These are phyloP conservation scores for Malassezia japonica DNA, from an alignment of 1,284 basidiomycete genomes.

Conservation along the genomic window DNA sequence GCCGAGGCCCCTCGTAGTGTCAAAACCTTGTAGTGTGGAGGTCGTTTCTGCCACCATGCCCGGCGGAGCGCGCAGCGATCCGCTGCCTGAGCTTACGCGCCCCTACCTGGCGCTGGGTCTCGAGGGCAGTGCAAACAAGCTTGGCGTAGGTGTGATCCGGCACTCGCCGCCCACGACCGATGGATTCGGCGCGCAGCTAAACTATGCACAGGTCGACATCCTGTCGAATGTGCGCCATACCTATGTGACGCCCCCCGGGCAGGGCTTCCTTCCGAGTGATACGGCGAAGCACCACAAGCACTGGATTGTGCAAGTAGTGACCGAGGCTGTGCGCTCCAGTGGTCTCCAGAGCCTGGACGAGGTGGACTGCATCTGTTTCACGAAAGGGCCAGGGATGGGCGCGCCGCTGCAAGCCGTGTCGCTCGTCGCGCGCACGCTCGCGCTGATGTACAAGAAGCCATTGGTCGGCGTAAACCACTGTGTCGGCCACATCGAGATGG, in stretches of 20 bases:
- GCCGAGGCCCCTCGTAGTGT: slow-evolving; percentile 9
- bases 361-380: slow-evolving; percentile 90
- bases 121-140: slow-evolving; percentile 68
- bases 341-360: slow-evolving; percentile 60
- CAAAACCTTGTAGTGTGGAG: slow-evolving; percentile 10
- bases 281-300: slow-evolving; percentile 91
- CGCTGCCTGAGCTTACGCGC: slow-evolving; percentile 25
- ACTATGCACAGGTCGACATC: slow-evolving; percentile 42
- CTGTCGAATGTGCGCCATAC: slow-evolving; percentile 71
- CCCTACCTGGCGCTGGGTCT: slow-evolving; percentile 41
- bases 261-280: slow-evolving; percentile 90
- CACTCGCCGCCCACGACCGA: slow-evolving; percentile 56
- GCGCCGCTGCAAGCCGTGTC: slow-evolving; percentile 91
- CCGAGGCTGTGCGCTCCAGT: slow-evolving; percentile 67
- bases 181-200: slow-evolving; percentile 59
- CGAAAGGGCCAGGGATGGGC: slow-evolving; percentile 99
- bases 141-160: slow-evolving; percentile 87
- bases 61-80: slow-evolving; percentile 14
- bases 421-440: slow-evolving; percentile 83
- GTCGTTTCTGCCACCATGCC: neutral
- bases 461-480: slow-evolving; percentile 97
- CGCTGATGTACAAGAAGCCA: slow-evolving; percentile 78
- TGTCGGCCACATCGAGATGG: slow-evolving; percentile 97
- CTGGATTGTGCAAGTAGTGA: slow-evolving; percentile 77
- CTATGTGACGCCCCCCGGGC: slow-evolving; percentile 93